Conservation (phyloP, 148 eudicot genomes). For the Vaccinium corymbosum region DNA sequence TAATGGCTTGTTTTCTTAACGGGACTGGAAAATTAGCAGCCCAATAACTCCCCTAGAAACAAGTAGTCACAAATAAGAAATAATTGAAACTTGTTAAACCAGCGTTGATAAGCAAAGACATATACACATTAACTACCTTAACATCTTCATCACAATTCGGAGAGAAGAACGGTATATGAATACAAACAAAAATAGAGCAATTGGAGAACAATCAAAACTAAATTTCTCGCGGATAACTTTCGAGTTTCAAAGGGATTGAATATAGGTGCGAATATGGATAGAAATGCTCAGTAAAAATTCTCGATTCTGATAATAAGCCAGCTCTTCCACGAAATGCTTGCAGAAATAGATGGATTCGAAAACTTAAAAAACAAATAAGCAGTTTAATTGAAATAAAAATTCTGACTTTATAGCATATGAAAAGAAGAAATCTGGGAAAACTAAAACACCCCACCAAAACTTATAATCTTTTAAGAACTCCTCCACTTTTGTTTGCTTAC, state of each 20-base stretch:
- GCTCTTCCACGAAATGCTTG: neutral
- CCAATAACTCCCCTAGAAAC: neutral
- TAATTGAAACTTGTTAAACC: neutral
- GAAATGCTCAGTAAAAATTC: neutral
- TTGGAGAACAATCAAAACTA: neutral
- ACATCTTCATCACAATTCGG: neutral
- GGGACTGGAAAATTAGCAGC: neutral
- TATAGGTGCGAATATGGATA: neutral
- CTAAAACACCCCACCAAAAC: neutral
- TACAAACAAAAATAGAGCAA: neutral
- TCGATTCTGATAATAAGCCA: constrained; percentile 6
- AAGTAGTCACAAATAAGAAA: neutral
- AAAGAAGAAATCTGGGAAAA: neutral
- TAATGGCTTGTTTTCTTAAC: neutral
- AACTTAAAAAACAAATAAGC: neutral
- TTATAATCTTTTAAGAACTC: neutral
- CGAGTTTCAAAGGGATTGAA: neutral
- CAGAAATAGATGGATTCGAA: neutral
- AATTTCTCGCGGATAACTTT: neutral
- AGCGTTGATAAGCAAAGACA: neutral
- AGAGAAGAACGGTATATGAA: neutral
- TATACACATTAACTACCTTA: neutral
- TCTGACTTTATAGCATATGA: neutral
- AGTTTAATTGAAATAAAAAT: neutral
- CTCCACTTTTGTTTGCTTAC: neutral